Evolutionary conservation across 2,329 filamentous ascomycete genomes (phyloP), one percentile per base, ranked within the genome.

Genomic region (Podosphaera leucotricha): DNA sequence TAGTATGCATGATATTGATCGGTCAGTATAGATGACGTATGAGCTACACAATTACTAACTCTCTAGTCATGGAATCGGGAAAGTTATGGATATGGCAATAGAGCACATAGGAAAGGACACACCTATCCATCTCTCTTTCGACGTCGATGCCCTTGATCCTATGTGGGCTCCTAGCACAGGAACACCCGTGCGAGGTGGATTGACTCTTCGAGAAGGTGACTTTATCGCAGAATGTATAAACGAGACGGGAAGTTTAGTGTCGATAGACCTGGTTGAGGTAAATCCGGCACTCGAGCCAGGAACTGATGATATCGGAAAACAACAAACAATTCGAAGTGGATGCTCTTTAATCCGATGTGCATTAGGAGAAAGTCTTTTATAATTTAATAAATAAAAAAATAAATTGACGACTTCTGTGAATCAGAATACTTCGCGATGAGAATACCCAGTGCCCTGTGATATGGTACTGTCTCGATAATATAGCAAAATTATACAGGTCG

Each of bases 1-100:
- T 58, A 87, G 80, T 64, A 98, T 98, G 90, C 90, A 93, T 59
- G 90, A 98, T 59, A 80, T 98, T 61, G 90, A 98, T 62, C 71
- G 74, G 80, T 84, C 66, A 55, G 70, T 58, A 42, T 20, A 7
- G 26, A 39, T 21, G 13, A 28, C 6, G 15, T 10, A 33, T 42
- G 41, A n/a, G 38, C 37, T 16, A 5, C 28, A 37, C n/a, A 18
- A 19, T 19, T 21, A 46, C 46, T 37, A 35, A 36, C 15, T 22
- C 16, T n/a, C 24, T 50, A 85, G 83, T 44, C 71, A 95, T 58
- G 90, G 90, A 40, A 98, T 98, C 55, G 90, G 90, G 45, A 80
- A 79, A 51, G 84, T 98, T 50, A 85, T 98, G 65, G 90, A 95
- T 57, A 92, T 94, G 87, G 87, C 87, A n/a, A 70, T 98, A 44